phyloP scores from a whole-genome alignment of 2,329 filamentous ascomycete species.

The Triangularia verruculosa region DNA sequence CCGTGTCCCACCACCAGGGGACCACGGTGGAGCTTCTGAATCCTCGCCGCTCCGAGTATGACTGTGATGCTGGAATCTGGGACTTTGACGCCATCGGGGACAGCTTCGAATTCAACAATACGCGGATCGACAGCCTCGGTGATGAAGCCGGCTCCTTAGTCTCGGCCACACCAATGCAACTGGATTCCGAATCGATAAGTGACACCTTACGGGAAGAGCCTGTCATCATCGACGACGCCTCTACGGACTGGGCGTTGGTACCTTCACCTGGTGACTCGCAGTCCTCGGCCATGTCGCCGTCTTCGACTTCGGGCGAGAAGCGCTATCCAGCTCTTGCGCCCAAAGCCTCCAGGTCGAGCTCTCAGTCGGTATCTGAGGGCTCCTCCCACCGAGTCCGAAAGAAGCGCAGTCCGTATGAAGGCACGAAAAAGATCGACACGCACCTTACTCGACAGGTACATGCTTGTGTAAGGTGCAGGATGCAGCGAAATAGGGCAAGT shows the following conservation, averaged over 20 bases:
- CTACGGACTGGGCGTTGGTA: constrained; percentile 23
- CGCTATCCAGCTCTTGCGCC: constrained; percentile 25
- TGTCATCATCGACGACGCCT: constrained; percentile 11
- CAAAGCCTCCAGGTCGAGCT: constrained; percentile 8
- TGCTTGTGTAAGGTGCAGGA: constrained; percentile 28
- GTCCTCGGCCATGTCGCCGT: constrained; percentile 14
- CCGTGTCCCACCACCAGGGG: background rate
- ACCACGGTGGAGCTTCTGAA: constrained; percentile 25
- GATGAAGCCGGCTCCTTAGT: constrained; percentile 17
- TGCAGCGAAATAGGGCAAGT: constrained; percentile 27
- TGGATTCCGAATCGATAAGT: constrained; percentile 11
- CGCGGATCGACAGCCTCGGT: constrained; percentile 1
- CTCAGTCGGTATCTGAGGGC: constrained; percentile 12
- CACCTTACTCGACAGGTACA: constrained; percentile 27
- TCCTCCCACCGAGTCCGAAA: constrained; percentile 21
- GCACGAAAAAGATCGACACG: constrained; percentile 24
- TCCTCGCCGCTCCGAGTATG: constrained; percentile 23
- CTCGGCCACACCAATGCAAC: constrained; percentile 13
- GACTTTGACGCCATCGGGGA: constrained; percentile 8
- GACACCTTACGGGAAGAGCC: constrained; percentile 10
- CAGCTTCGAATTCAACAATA: constrained; percentile 6
- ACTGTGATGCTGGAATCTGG: constrained; percentile 22
- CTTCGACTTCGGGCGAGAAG: constrained; percentile 13
- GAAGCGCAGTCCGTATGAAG: constrained; percentile 25
- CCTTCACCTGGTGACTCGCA: constrained; percentile 18